A percentile compares a stretch with the other conserved stretches of the same genome.
These are phyloP conservation scores for Panaeolus cyanescens DNA, from an alignment of 768 basidiomycete genomes.

Conservation along the genomic window DNA sequence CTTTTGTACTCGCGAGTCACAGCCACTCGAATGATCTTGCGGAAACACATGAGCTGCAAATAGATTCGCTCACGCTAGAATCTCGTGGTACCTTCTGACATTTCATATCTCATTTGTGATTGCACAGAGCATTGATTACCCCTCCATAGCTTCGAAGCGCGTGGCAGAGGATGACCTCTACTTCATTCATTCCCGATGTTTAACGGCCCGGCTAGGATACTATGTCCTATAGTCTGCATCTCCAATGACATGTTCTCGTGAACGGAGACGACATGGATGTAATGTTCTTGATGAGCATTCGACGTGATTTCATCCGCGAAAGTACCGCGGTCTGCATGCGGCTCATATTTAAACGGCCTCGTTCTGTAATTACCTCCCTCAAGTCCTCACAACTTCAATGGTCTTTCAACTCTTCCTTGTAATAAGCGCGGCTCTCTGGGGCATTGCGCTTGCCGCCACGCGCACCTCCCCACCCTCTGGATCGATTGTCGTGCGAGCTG, in stretches of 20 bases:
- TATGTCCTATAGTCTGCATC: not conserved
- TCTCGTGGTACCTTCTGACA: no score
- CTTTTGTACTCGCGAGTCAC: no score
- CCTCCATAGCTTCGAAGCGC: no score
- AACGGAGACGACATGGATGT: not conserved
- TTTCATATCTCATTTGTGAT: no score
- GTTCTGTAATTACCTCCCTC: not conserved
- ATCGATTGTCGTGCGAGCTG: constrained; percentile 41
- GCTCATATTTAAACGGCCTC: not conserved
- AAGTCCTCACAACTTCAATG: not conserved
- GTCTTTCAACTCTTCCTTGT: not conserved
- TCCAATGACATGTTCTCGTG: not conserved
- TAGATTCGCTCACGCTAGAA: no score
- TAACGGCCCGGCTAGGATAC: not conserved
- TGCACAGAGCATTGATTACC: no score
- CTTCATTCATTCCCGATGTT: no score
- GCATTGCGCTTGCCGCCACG: constrained; percentile 17
- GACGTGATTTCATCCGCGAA: not conserved
- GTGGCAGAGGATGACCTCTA: no score
- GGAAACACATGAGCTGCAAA: no score
- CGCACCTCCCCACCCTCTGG: constrained; percentile 45
- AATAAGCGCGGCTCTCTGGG: not conserved
- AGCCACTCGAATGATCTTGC: no score
- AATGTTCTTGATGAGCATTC: not conserved
- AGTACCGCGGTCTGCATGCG: not conserved